Conservation (phyloP, 2,329 filamentous ascomycete species). For the Phialophora tarda region DNA sequence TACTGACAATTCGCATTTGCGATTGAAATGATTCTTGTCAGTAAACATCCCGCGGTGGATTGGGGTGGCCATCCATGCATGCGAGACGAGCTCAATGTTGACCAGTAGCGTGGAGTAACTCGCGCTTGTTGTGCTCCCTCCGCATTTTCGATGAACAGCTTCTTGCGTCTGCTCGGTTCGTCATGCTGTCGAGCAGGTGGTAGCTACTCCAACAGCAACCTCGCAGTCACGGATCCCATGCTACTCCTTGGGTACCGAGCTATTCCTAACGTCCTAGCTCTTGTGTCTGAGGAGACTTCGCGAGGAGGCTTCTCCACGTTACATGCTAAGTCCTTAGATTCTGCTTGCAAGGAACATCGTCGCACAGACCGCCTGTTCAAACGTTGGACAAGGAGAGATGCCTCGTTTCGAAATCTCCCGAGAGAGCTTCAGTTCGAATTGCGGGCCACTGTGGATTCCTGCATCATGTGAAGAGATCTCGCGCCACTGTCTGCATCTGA, state of each 20-base stretch:
- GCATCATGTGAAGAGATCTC: slow-evolving; percentile 19
- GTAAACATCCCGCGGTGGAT: slow-evolving; percentile 8
- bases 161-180: background rate
- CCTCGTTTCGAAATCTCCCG: slow-evolving; percentile 9
- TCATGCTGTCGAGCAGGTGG: background rate
- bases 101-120: slow-evolving; percentile 13
- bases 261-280: background rate
- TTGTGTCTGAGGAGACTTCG: background rate
- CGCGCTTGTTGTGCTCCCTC: slow-evolving; percentile 2
- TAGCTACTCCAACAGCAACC: background rate
- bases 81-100: background rate
- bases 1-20: slow-evolving; percentile 24
- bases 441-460: slow-evolving; percentile 14
- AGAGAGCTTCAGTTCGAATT: background rate
- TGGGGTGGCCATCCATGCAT: background rate
- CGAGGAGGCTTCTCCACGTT: background rate
- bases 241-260: background rate
- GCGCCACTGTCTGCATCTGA: background rate
- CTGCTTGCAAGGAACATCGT: background rate
- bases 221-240: background rate
- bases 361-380: slow-evolving; percentile 13
- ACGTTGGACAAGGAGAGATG: slow-evolving; percentile 2
- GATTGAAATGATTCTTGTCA: slow-evolving; percentile 11
- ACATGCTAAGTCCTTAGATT: background rate
- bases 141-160: slow-evolving; percentile 9